Percentiles rank a stretch among this genome's conserved stretches.
Conservation (phyloP, 2,329 filamentous ascomycete species). For the Trichoderma sp. region DNA sequence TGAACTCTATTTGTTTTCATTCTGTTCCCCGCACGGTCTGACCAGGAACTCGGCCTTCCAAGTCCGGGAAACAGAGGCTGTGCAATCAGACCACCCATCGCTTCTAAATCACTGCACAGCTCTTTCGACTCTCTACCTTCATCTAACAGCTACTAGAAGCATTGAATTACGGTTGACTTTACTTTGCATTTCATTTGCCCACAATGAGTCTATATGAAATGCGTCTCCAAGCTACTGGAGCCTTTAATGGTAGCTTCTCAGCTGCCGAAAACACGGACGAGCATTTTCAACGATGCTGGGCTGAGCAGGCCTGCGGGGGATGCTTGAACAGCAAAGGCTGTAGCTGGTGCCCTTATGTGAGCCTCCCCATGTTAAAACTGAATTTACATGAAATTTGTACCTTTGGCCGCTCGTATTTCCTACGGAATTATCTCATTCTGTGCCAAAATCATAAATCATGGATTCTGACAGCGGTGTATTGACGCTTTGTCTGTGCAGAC, state of each 20-base stretch:
- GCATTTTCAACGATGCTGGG: constrained; percentile 54
- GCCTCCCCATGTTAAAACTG: constrained; percentile 25
- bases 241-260: constrained; percentile 36
- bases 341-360: constrained; percentile 57
- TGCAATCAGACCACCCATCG: neutral
- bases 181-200: neutral
- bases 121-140: neutral
- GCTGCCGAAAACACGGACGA: constrained; percentile 34
- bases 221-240: constrained; percentile 1
- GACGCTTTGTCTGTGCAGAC: constrained; percentile 40
- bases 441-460: neutral
- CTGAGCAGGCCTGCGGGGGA: constrained; percentile 47
- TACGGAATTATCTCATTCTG: neutral
- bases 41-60: neutral
- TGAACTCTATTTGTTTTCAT: neutral
- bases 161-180: neutral
- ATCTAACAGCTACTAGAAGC: neutral
- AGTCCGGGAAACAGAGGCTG: neutral
- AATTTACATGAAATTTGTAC: neutral
- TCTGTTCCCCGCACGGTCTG: neutral
- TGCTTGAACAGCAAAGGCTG: constrained; percentile 49
- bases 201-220: constrained; percentile 25
- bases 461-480: neutral
- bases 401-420: neutral
- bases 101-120: neutral